Evolutionary conservation across 2,329 filamentous ascomycete species (phyloP), one percentile per base, ranked within the genome.

Genomic region (Aspergillus sp.): DNA sequence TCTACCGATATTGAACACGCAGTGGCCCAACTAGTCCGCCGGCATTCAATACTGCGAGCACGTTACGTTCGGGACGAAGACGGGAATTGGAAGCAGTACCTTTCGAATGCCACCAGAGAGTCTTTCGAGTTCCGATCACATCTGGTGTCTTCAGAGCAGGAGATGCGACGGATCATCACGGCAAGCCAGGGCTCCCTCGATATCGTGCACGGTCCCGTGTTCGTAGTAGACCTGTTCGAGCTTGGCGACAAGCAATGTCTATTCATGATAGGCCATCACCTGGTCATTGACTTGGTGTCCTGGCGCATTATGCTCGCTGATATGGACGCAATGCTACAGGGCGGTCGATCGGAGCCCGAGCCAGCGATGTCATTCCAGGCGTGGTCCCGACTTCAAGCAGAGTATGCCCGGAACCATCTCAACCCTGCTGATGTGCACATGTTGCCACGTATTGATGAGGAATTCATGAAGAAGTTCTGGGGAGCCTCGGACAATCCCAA

Each of bases 21-120:
- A 6, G 9, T 45, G 11, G 41, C 49, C 8, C 47, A 47, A 1
- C 51, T 64, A 14, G 53, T 62, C 10, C 30, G 52, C 11, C 50
- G 49, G 3, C 63, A 66, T 36, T 56, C 61, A 4, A 64, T 66
- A 59, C 52, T 66, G 3, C 45, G 54, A 3, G 45, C 52, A 5
- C 51, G 52, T 3, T 59, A 55, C 35, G 16, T 10, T 8, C 8
- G 13, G 19, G 11, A 16, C 8, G 9, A n/a, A 4, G 49, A 45
- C 16, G 49, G 45, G 4, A 22, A 30, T 17, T 57, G 54, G 52
- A 40, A 16, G 8, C 54, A 55, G 36, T 10, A 3, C 5, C 36
- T 53, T 13, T 35, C 26, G 3, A 41, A 30, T 14, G 20, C 42
- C 50, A 26, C 20, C 42, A 3, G 19, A 19, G 35, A 41, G 13